These are phyloP conservation scores for Pseudopyricularia javanii DNA, from an alignment of 2,329 filamentous ascomycete genomes.

Conservation along the genomic window DNA sequence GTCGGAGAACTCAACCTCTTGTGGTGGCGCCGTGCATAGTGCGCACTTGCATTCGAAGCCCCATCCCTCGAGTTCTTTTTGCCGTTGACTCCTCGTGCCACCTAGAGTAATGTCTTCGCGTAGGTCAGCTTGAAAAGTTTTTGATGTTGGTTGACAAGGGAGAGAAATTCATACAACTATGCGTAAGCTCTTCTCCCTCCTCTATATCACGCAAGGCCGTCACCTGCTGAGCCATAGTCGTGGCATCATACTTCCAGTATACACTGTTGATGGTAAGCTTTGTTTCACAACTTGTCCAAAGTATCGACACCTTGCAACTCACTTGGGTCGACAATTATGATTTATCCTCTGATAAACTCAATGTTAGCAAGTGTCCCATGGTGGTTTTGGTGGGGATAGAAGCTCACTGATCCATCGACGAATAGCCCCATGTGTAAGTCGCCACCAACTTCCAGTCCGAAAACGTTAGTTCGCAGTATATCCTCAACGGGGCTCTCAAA, in stretches of 20 bases:
- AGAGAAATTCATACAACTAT: constrained; percentile 11
- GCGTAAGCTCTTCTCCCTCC: constrained; percentile 12
- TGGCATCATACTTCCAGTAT: constrained; percentile 11
- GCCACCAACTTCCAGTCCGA: constrained; percentile 13
- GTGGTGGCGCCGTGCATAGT: constrained; percentile 15
- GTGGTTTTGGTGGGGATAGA: no score
- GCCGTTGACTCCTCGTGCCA: constrained; percentile 13
- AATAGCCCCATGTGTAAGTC: constrained; percentile 12
- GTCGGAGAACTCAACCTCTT: constrained; percentile 16
- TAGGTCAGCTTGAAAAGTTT: neutral
- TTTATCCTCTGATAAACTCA: neutral
- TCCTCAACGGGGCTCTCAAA: constrained; percentile 10
- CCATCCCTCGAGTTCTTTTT: constrained; percentile 14
- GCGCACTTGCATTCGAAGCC: constrained; percentile 20
- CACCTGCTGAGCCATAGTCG: constrained; percentile 13
- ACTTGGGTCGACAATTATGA: constrained; percentile 2
- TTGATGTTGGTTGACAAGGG: neutral
- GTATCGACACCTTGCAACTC: neutral
- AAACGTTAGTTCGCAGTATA: constrained; percentile 13
- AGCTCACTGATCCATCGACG: constrained; percentile 11
- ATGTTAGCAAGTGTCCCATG: no score
- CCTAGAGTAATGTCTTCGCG: constrained; percentile 13
- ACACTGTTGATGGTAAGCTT: constrained; percentile 4
- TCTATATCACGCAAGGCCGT: constrained; percentile 11
- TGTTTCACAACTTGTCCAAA: neutral